Conservation (phyloP, 352 stramenopile species). For the Phytophthora sp. region DNA sequence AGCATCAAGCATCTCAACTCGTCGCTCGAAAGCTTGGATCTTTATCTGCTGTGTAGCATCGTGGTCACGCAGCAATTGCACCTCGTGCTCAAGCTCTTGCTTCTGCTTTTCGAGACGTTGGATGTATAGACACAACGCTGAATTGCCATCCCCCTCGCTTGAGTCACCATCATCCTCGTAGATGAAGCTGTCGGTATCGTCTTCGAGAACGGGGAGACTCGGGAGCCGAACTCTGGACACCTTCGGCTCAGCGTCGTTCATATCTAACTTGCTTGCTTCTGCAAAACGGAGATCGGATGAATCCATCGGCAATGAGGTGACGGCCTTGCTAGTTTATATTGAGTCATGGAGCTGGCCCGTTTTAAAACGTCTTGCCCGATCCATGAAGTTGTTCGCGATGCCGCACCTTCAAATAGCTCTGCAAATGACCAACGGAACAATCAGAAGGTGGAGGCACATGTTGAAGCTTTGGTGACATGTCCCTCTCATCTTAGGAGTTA, state of each 20-base stretch:
- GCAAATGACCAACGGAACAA: background rate
- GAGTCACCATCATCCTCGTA: constrained; percentile 39
- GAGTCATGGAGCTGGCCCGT: background rate
- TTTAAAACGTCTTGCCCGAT: constrained; percentile 19
- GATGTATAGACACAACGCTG: constrained; percentile 58
- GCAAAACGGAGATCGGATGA: constrained; percentile 13
- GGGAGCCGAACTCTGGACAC: constrained; percentile 5
- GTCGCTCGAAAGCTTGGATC: constrained; percentile 25
- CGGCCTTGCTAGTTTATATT: background rate
- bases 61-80: constrained; percentile 44
- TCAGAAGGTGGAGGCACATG: background rate
- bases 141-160: constrained; percentile 24
- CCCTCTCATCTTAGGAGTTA: constrained; percentile 18
- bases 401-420: constrained; percentile 24
- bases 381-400: background rate
- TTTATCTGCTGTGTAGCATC: constrained; percentile 45
- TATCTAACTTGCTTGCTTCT: constrained; percentile 5
- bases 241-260: constrained; percentile 22
- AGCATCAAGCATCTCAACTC: constrained; percentile 49
- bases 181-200: constrained; percentile 36
- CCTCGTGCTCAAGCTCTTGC: constrained; percentile 44
- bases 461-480: background rate
- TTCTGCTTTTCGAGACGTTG: constrained; percentile 60
- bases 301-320: constrained; percentile 18
- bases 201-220: constrained; percentile 33